These are phyloP conservation scores for Thelonectria rubi DNA, from an alignment of 2,329 filamentous ascomycete species.

Conservation along the genomic window DNA sequence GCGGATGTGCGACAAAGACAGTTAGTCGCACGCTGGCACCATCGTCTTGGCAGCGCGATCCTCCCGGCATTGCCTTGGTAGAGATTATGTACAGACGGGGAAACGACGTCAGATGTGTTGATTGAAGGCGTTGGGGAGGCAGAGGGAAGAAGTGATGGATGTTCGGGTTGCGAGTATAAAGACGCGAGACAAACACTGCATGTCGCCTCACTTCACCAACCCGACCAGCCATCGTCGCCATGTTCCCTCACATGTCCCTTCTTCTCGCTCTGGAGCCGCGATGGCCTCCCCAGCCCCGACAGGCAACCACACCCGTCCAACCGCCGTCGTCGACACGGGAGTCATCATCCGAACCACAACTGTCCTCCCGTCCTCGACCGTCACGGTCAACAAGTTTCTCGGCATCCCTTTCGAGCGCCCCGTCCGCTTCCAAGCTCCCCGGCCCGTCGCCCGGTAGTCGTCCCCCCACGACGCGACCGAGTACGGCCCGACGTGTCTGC, in stretches of 20 bases:
- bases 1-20: too few species aligned
- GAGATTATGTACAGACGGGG: too few species aligned
- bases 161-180: too few species aligned
- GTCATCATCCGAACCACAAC: slow-evolving; percentile 31
- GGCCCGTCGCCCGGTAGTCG: slow-evolving; percentile 32
- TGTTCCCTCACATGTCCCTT: slow-evolving; percentile 19
- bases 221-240: not conserved
- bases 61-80: too few species aligned
- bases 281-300: slow-evolving; percentile 2
- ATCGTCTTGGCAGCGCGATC: too few species aligned
- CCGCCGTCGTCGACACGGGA: slow-evolving; percentile 31
- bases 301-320: slow-evolving; percentile 16
- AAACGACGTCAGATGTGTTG: too few species aligned
- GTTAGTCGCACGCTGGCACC: too few species aligned
- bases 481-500: slow-evolving; percentile 39
- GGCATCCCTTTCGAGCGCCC: slow-evolving; percentile 45
- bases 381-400: slow-evolving; percentile 41
- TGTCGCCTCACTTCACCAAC: too few species aligned
- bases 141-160: too few species aligned
- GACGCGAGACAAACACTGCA: too few species aligned
- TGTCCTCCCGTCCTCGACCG: slow-evolving; percentile 26
- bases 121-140: too few species aligned
- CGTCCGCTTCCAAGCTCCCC: slow-evolving; percentile 38
- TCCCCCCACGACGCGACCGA: slow-evolving; percentile 37
- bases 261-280: not conserved